phyloP scores from a whole-genome alignment of 768 basidiomycete genomes.

The Mrakia hoshinonis region DNA sequence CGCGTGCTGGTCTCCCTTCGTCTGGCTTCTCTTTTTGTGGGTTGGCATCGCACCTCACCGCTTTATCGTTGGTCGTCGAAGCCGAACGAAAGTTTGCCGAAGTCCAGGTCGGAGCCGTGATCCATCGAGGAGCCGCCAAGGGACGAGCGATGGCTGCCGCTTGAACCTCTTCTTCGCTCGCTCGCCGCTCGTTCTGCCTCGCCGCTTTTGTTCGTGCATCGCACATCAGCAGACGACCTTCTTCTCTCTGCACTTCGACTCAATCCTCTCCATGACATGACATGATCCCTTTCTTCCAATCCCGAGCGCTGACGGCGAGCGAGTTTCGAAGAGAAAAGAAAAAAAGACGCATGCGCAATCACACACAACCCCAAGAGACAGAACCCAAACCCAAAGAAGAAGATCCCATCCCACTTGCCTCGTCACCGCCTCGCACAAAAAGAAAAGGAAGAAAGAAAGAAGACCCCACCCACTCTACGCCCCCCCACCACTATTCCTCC shows the following conservation, averaged over 20 bases:
- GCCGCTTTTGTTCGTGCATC: neutral
- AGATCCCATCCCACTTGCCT: no score
- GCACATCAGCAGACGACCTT: neutral
- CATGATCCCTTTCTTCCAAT: neutral
- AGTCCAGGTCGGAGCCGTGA: neutral
- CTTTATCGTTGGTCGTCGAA: neutral
- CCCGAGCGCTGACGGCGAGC: neutral
- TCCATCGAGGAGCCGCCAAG: neutral
- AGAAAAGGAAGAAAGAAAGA: no score
- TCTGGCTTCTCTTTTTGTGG: neutral
- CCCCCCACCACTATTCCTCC: conserved; percentile 7
- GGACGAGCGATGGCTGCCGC: neutral
- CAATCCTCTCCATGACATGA: neutral
- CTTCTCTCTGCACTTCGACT: neutral
- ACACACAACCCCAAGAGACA: no score
- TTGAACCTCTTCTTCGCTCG: neutral
- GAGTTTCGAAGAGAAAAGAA: no score
- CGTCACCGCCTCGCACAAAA: no score
- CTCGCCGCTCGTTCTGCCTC: neutral
- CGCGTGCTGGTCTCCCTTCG: neutral
- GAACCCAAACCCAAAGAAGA: no score
- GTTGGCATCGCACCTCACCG: neutral
- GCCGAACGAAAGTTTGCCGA: conserved; percentile 2
- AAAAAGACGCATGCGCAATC: no score
- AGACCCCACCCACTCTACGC: no score